Percentiles rank a stretch among this genome's conserved stretches.
Conservation (phyloP, 257 asterid genomes). For the Solanum lycopersicoides region DNA sequence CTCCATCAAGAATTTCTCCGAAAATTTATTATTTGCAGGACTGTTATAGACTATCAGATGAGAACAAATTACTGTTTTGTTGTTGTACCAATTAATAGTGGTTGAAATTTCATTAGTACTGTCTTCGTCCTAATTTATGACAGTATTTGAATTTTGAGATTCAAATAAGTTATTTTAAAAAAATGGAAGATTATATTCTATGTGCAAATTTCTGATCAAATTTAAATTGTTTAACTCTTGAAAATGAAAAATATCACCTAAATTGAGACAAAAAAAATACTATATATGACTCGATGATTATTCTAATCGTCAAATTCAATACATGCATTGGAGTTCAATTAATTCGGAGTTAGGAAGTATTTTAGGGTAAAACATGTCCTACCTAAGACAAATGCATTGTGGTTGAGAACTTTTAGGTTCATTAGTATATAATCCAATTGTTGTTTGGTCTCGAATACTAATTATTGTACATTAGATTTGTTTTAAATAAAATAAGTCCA, state of each 20-base stretch:
- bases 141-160: no score
- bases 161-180: no score
- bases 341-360: not conserved
- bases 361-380: not conserved
- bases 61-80: not conserved
- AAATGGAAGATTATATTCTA: no score
- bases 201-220: no score
- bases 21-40: not conserved
- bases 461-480: not conserved
- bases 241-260: not conserved
- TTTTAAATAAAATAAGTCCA: not conserved
- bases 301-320: not conserved
- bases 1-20: not conserved
- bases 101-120: not conserved
- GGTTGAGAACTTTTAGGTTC: not conserved
- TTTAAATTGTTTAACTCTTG: not conserved
- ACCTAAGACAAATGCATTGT: not conserved
- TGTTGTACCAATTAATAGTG: not conserved
- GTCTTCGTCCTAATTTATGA: not conserved
- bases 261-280: not conserved
- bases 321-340: not conserved
- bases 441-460: not conserved
- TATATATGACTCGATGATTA: not conserved
- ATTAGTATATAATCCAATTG: not conserved
- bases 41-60: not conserved